phyloP scores from a whole-genome alignment of 108 stramenopile species.

The Pelagomonas calceolata region DNA sequence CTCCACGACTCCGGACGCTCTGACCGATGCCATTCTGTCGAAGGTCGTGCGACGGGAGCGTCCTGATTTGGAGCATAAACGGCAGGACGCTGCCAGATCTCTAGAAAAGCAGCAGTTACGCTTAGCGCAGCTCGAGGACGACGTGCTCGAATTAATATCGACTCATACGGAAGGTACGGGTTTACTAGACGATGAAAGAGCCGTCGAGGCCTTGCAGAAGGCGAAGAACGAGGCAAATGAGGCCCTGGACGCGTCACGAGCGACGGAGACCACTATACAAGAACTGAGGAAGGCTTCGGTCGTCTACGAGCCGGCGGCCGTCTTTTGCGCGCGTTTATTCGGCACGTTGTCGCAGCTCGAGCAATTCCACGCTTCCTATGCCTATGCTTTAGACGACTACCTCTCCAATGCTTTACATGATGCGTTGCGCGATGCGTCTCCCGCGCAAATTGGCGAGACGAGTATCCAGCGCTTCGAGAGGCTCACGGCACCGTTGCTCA shows the following conservation, averaged over 20 bases:
- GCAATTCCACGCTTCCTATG: background rate
- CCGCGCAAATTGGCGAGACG: background rate
- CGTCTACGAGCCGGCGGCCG: conserved; percentile 43
- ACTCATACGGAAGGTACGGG: conserved; percentile 9
- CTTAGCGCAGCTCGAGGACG: conserved; percentile 85
- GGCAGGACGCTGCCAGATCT: conserved; percentile 64
- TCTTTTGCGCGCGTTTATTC: conserved; percentile 25
- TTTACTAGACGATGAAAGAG: conserved; percentile 84
- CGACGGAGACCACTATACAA: conserved; percentile 77
- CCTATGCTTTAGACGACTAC: background rate
- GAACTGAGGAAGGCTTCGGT: conserved; percentile 69
- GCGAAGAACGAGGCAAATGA: conserved; percentile 76
- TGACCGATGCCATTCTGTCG: conserved; percentile 78
- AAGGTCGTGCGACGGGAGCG: conserved; percentile 69
- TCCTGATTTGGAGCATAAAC: conserved; percentile 80
- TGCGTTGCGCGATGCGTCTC: conserved; percentile 22
- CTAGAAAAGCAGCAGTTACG: conserved; percentile 90
- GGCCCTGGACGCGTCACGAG: conserved; percentile 82
- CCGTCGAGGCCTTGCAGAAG: conserved; percentile 85
- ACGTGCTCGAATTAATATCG: conserved; percentile 81
- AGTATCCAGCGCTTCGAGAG: background rate
- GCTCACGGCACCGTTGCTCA: background rate
- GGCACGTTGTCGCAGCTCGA: conserved; percentile 29
- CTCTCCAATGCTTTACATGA: conserved; percentile 53
- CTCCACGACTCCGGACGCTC: conserved; percentile 85